Conservation (phyloP, 257 asterid species). For the Solanum phureja region DNA sequence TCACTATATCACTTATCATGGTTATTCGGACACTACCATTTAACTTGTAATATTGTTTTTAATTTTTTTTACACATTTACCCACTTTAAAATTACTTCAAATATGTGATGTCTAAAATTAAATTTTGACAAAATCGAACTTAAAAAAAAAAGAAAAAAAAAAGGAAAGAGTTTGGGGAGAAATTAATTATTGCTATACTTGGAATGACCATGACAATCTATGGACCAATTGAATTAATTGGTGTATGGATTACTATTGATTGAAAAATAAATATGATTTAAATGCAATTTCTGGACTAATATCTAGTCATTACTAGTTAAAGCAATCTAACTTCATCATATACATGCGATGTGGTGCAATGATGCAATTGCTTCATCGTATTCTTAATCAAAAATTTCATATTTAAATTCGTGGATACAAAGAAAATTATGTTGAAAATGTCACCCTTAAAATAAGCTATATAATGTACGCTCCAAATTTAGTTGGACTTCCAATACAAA, state of each 20-base stretch:
- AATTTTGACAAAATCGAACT: not conserved
- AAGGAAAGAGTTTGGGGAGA: not conserved
- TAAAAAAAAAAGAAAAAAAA: not conserved
- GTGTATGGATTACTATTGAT: not conserved
- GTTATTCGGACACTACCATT: not conserved
- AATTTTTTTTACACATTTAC: not conserved
- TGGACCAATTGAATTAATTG: not conserved
- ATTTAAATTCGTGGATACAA: rapidly evolving
- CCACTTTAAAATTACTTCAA: not conserved
- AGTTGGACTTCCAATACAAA: no score
- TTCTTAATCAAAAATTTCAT: no score
- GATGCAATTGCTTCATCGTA: no score
- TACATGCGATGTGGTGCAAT: rapidly evolving
- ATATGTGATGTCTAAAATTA: not conserved
- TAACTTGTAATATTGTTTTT: not conserved
- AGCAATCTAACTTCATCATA: no score
- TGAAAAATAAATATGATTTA: not conserved
- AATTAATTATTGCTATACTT: not conserved
- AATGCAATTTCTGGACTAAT: not conserved
- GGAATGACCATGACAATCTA: not conserved
- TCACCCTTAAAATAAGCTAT: no score
- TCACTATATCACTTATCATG: not conserved
- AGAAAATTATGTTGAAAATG: no score
- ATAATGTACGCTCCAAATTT: no score
- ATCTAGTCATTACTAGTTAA: not conserved